These are phyloP conservation scores for Aspergillus homomorphus DNA, from an alignment of 495 filamentous ascomycete species.

Conservation along the genomic window DNA sequence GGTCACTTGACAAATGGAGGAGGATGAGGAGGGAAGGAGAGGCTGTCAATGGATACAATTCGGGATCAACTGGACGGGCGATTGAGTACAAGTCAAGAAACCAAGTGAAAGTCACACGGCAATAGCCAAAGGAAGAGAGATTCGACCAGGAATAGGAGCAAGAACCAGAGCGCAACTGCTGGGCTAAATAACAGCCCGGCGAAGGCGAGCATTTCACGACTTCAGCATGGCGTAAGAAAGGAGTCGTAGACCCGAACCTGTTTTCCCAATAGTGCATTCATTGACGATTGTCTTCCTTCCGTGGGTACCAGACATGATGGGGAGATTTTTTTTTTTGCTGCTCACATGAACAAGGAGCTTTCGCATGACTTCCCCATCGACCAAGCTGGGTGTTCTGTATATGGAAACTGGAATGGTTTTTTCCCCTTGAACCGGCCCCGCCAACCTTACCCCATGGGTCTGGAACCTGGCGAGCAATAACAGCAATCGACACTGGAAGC, in stretches of 20 bases:
- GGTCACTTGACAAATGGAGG: not conserved
- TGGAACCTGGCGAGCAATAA: slow-evolving; percentile 14
- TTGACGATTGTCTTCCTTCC: slow-evolving; percentile 12
- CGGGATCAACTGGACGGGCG: not conserved
- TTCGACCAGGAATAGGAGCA: not conserved
- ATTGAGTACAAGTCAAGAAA: not conserved
- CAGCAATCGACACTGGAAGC: slow-evolving; percentile 6
- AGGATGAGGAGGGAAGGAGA: not conserved
- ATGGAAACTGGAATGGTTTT: not conserved
- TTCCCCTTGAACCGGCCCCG: not conserved
- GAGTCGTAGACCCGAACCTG: not conserved
- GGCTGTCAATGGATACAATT: not conserved
- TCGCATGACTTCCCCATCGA: slow-evolving; percentile 16
- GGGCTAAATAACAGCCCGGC: not conserved
- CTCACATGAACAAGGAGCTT: slow-evolving; percentile 29
- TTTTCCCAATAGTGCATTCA: not conserved
- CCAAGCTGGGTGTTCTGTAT: slow-evolving; percentile 4
- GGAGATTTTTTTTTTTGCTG: slow-evolving; percentile 28
- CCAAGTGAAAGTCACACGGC: not conserved
- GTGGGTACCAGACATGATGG: too few species aligned
- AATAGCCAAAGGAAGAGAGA: not conserved
- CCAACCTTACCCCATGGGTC: slow-evolving; percentile 12
- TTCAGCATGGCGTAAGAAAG: slow-evolving; percentile 16
- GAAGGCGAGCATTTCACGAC: not conserved
- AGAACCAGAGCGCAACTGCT: not conserved